These are phyloP conservation scores for Henckelia pumila DNA, from an alignment of 257 asterid genomes.

Conservation along the genomic window DNA sequence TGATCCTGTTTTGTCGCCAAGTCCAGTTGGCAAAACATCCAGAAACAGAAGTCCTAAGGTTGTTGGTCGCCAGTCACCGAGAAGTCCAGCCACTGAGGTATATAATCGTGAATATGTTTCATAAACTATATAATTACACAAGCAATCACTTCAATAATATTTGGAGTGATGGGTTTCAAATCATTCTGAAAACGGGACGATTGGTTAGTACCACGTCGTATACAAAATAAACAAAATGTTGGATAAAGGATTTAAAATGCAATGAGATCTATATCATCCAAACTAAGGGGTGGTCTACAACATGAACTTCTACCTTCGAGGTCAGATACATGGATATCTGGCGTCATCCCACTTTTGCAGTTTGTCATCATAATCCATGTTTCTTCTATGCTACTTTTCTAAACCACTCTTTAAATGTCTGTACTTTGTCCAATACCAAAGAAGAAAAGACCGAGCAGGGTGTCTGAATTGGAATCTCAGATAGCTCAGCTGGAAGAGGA, in stretches of 20 bases:
- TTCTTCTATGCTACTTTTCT: not conserved
- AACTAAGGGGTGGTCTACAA: not conserved
- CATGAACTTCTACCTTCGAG: not conserved
- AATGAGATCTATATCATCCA: not conserved
- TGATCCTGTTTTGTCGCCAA: conserved; percentile 53
- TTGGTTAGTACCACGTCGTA: not conserved
- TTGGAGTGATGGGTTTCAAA: not conserved
- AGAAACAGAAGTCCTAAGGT: conserved; percentile 70
- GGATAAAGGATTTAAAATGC: not conserved
- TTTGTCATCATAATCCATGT: not conserved
- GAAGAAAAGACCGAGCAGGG: conserved; percentile 57
- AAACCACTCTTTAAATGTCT: not conserved
- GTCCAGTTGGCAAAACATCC: conserved; percentile 44
- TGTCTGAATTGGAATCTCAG: conserved; percentile 65
- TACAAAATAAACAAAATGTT: no score
- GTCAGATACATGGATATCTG: not conserved
- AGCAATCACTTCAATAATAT: not conserved
- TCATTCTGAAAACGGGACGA: not conserved
- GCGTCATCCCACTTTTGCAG: not conserved
- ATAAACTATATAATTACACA: not conserved
- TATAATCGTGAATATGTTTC: not conserved
- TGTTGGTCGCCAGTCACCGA: conserved; percentile 39
- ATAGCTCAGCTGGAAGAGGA: conserved; percentile 71
- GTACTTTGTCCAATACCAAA: conserved; percentile 23
- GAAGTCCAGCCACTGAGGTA: conserved; percentile 69